phyloP scores from a whole-genome alignment of 2,329 filamentous ascomycete species.

The Neurospora sp. region DNA sequence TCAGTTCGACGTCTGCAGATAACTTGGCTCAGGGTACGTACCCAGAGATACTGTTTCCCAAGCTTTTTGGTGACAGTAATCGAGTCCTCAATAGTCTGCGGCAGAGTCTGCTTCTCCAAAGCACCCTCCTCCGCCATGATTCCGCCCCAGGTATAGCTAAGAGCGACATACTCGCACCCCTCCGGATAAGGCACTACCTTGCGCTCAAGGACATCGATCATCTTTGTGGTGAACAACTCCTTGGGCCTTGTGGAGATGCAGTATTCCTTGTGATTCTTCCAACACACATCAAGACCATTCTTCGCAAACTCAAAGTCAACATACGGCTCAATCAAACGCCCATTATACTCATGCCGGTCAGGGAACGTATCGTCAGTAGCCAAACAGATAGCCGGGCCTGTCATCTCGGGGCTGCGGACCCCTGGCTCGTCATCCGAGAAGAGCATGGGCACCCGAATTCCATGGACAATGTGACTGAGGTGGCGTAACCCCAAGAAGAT shows the following conservation, averaged over 20 bases:
- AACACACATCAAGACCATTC: slow-evolving; percentile 1
- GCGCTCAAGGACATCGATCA: slow-evolving; percentile 3
- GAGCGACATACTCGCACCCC: slow-evolving; percentile 2
- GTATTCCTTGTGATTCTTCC: neutral
- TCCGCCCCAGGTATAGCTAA: slow-evolving; percentile 2
- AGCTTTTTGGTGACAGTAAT: slow-evolving; percentile 3
- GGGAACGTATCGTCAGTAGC: neutral
- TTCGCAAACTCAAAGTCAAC: neutral
- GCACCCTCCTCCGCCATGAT: neutral
- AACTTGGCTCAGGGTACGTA: neutral
- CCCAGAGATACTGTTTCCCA: slow-evolving; percentile 7
- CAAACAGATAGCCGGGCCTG: slow-evolving; percentile 3
- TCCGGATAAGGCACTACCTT: slow-evolving; percentile 2
- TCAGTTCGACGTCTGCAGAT: neutral
- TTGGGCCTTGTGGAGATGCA: neutral
- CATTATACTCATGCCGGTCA: neutral
- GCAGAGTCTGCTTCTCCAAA: neutral
- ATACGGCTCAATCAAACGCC: neutral
- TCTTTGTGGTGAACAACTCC: neutral
- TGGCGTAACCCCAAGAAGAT: slow-evolving; percentile 1
- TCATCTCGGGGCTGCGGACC: neutral
- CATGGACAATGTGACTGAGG: neutral
- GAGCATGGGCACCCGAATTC: neutral
- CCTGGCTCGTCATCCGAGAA: neutral
- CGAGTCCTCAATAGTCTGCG: slow-evolving; percentile 8